phyloP scores from a whole-genome alignment of 73 alveolate species.

The Tetrahymena elliotti region DNA sequence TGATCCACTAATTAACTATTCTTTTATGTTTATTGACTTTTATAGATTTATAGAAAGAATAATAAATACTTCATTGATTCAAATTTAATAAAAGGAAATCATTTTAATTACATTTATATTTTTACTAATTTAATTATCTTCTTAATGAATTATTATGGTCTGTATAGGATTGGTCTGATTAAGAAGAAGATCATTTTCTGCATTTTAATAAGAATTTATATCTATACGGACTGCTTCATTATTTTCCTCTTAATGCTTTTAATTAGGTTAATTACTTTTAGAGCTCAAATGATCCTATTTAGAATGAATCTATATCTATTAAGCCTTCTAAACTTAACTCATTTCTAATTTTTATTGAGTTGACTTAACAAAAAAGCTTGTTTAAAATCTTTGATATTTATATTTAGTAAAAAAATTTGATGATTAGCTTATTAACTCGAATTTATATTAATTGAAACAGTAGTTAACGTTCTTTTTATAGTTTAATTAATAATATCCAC shows the following conservation, averaged over 20 bases:
- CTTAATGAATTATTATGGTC: background rate
- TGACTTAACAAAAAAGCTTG: background rate
- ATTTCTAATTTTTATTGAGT: too few relatives aligned
- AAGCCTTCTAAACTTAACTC: background rate
- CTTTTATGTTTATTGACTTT: background rate
- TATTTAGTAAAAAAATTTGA: too few relatives aligned
- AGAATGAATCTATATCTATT: background rate
- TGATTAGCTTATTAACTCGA: background rate
- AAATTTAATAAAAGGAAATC: too few relatives aligned
- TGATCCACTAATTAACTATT: background rate
- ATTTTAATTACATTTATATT: background rate
- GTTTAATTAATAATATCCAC: background rate
- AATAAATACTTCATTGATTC: background rate
- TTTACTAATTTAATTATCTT: background rate
- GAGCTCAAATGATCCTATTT: background rate
- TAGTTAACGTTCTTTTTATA: background rate
- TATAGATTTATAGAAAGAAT: background rate
- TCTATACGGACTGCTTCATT: background rate
- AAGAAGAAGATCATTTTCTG: background rate
- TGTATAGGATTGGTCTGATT: background rate
- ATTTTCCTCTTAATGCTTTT: background rate
- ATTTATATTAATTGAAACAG: background rate
- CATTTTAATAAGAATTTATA: background rate
- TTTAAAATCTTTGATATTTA: background rate
- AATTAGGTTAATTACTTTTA: background rate